A percentile compares a stretch with the other conserved stretches of the same genome.
Conservation (phyloP, 2,329 filamentous ascomycete species). For the Ilyonectria mors-panacis region DNA sequence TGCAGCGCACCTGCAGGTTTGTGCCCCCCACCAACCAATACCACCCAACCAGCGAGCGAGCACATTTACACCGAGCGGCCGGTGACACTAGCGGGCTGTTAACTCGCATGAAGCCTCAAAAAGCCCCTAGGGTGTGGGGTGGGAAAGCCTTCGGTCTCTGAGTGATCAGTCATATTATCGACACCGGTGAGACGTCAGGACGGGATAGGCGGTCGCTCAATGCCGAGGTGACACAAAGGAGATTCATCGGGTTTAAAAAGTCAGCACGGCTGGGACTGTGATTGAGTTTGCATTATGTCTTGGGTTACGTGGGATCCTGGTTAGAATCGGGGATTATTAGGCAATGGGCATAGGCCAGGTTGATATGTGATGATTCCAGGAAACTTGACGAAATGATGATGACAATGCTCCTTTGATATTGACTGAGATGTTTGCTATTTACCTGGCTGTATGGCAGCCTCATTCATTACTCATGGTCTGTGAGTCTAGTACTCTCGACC, state of each 20-base stretch:
- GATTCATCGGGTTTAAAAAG: background rate
- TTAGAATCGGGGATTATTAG: background rate
- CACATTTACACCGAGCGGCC: background rate
- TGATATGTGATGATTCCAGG: background rate
- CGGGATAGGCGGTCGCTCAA: background rate
- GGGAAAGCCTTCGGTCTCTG: slow-evolving; percentile 1
- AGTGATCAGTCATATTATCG: slow-evolving; percentile 30
- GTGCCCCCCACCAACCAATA: slow-evolving; percentile 23
- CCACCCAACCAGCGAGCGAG: slow-evolving; percentile 18
- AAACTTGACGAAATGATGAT: background rate
- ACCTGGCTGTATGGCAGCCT: background rate
- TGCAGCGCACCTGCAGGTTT: slow-evolving; percentile 28
- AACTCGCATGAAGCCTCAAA: slow-evolving; percentile 35
- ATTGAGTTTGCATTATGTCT: background rate
- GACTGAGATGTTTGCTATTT: background rate
- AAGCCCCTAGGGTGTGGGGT: slow-evolving; percentile 21
- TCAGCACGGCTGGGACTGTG: background rate
- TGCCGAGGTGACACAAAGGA: background rate
- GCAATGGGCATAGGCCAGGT: no score
- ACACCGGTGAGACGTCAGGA: slow-evolving; percentile 3
- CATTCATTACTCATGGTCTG: background rate
- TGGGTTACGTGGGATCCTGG: background rate
- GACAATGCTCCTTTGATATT: background rate
- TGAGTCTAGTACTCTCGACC: background rate
- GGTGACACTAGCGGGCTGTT: slow-evolving; percentile 31